These are phyloP conservation scores for Vitis hybrid DNA, from an alignment of 177 flowering plant genomes.

Conservation along the genomic window DNA sequence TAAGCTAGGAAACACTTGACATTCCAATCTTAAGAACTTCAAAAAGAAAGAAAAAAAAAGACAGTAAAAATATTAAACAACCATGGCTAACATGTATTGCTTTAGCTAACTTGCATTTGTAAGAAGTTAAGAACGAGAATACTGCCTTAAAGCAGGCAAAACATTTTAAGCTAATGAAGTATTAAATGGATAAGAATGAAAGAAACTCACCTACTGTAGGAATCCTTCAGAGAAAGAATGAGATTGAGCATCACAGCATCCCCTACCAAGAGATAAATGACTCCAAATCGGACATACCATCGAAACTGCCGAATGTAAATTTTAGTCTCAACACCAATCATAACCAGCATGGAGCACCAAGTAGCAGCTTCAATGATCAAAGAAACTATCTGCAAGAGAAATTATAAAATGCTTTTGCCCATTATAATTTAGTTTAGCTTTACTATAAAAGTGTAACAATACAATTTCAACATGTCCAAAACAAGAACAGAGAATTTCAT, in stretches of 20 bases:
- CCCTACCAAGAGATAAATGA: slow-evolving; percentile 72
- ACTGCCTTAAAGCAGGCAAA: not conserved
- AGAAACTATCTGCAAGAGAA: slow-evolving; percentile 53
- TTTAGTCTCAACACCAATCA: slow-evolving; percentile 72
- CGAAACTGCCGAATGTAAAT: slow-evolving; percentile 67
- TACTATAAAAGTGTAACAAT: too few relatives aligned
- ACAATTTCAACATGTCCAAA: too few relatives aligned
- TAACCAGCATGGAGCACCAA: slow-evolving; percentile 72
- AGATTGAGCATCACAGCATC: slow-evolving; percentile 72
- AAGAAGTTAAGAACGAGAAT: not conserved
- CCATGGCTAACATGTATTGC: too few relatives aligned
- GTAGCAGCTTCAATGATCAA: slow-evolving; percentile 61
- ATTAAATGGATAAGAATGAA: not conserved
- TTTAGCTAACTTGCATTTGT: too few relatives aligned
- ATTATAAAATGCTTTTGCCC: too few relatives aligned
- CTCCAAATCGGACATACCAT: slow-evolving; percentile 84
- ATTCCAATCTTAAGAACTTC: too few relatives aligned
- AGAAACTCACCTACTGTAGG: slow-evolving; percentile 45
- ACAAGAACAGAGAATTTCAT: too few relatives aligned
- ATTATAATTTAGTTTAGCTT: too few relatives aligned
- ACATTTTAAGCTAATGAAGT: not conserved
- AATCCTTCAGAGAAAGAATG: slow-evolving; percentile 51
- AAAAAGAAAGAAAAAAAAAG: too few relatives aligned
- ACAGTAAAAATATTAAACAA: too few relatives aligned
- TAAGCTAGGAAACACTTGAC: too few relatives aligned